Conservation (phyloP, 495 filamentous ascomycete species). For the Pseudevernia furfuracea region DNA sequence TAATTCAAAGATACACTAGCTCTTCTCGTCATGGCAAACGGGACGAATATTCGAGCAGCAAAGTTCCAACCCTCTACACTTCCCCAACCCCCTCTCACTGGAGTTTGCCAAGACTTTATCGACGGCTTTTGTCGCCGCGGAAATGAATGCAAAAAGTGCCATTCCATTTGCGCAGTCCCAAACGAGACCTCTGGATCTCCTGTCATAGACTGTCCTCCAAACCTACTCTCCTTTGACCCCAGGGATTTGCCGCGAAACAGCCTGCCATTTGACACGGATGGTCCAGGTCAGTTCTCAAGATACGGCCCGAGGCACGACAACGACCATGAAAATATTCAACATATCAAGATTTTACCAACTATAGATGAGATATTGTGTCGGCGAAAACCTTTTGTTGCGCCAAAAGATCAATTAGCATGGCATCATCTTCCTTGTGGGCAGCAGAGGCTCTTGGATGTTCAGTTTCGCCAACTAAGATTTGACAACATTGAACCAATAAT, state of each 20-base stretch:
- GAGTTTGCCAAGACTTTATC: constrained; percentile 21
- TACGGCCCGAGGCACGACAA: constrained; percentile 27
- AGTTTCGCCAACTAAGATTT: constrained; percentile 28
- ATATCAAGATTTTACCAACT: constrained; percentile 27
- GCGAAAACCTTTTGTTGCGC: constrained; percentile 24
- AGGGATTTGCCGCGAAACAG: constrained; percentile 6
- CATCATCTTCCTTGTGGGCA: constrained; percentile 21
- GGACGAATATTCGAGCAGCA: constrained; percentile 13
- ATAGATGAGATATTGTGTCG: constrained; percentile 25
- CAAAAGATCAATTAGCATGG: constrained; percentile 15
- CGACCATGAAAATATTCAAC: constrained; percentile 25
- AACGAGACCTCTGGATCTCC: not conserved
- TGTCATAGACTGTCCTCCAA: not conserved
- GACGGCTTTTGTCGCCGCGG: constrained; percentile 22
- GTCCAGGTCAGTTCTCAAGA: constrained; percentile 23
- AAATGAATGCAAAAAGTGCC: constrained; percentile 14
- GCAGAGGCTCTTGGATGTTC: constrained; percentile 23
- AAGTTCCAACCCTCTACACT: constrained; percentile 13
- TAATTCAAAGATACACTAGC: not conserved
- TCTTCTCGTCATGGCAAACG: not conserved
- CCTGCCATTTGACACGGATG: constrained; percentile 25
- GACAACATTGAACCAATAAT: constrained; percentile 23
- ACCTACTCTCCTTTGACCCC: constrained; percentile 17
- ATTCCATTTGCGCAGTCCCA: constrained; percentile 16
- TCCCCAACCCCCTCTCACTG: constrained; percentile 8